Base-by-base conservation (phyloP, 192 early-diverging fungal genomes). In the Jimgerdemannia flammicorona region DNA sequence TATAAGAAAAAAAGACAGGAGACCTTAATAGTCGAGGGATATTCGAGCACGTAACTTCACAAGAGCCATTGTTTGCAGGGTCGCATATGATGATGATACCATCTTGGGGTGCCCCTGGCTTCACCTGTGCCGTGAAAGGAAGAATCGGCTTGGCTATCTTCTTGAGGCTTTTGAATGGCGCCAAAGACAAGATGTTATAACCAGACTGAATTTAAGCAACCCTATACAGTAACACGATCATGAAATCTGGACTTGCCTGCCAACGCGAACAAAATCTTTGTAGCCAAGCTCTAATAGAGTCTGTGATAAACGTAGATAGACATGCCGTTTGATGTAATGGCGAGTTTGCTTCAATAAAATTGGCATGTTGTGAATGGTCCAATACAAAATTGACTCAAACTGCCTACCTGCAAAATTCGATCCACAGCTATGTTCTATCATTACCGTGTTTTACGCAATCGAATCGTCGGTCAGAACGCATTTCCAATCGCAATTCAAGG, bases 371-470 rank as follows among this genome's bases (percentile, higher is more conserved):
- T 29, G 0, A 29, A 29, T 29, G 29, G 29, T 29, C 29, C 29
- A 29, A 29, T 29, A 29, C 29, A 29, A 29, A 29, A 29, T 29
- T 29, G 29, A 29, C 29, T 29, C 29, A 29, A 29, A 29, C 29
- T 29, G 1, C 77, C 66, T 78, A 86, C 85, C 75, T 70, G 74
- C 18, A 94, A 79, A 75, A 94, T 91, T 69, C 90, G 87, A 77
- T 94, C 93, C 7, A 94, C 93, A 8, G 93, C 93, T 40, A 93
- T 90, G 75, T 94, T 94, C 74, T 87, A 77, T 43, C 43, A 6
- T 4, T n/a, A 3, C 4, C 17, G 66, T 42, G 40, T 49, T 19
- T 19, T 18, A 43, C n/a, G 4, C 4, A 20, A 20, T 70, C 19
- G 40, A 40, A 40, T 40, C 40, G 1, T 70, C n/a, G n/a, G 11